These are phyloP conservation scores for Suhomyces kunorum DNA, from an alignment of 1,139 yeast genomes.

Conservation along the genomic window DNA sequence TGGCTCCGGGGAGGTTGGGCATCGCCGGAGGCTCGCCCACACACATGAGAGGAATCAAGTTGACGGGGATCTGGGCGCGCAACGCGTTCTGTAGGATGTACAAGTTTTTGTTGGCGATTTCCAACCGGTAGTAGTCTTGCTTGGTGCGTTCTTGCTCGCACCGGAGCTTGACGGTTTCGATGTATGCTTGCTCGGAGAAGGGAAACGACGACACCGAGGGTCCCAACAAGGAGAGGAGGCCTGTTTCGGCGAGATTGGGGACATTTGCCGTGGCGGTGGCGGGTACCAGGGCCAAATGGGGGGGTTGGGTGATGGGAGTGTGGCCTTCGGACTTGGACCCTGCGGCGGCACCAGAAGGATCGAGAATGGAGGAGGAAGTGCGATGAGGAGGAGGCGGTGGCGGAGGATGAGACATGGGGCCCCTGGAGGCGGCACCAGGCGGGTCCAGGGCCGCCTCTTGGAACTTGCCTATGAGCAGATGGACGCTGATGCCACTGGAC, in stretches of 20 bases:
- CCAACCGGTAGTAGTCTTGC: slow-evolving; percentile 75
- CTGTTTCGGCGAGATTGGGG: slow-evolving; percentile 15
- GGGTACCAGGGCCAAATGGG: background rate
- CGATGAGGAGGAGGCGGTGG: background rate
- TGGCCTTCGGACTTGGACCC: slow-evolving; percentile 4
- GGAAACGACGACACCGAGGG: slow-evolving; percentile 57
- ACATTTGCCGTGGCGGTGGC: background rate
- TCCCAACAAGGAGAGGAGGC: slow-evolving; percentile 49
- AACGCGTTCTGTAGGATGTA: slow-evolving; percentile 65
- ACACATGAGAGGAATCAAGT: slow-evolving; percentile 67
- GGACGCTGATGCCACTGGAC: slow-evolving; percentile 17
- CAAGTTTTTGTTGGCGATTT: slow-evolving; percentile 59
- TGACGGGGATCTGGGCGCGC: slow-evolving; percentile 64
- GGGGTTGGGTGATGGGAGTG: slow-evolving; percentile 4
- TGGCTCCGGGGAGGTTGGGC: slow-evolving; percentile 2
- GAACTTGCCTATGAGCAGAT: slow-evolving; percentile 20
- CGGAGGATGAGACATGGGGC: slow-evolving; percentile 2
- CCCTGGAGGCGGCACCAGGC: slow-evolving; percentile 3
- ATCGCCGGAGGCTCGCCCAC: slow-evolving; percentile 22
- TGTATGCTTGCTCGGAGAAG: slow-evolving; percentile 60
- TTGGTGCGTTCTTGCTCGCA: slow-evolving; percentile 81
- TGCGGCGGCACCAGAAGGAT: background rate
- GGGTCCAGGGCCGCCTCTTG: slow-evolving; percentile 7
- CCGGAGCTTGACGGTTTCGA: slow-evolving; percentile 63
- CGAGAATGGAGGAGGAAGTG: background rate